Percentiles rank a stretch among this genome's conserved stretches.
phyloP scores from a whole-genome alignment of 1,284 basidiomycete species.

The Pyrrhoderma lamaoense region DNA sequence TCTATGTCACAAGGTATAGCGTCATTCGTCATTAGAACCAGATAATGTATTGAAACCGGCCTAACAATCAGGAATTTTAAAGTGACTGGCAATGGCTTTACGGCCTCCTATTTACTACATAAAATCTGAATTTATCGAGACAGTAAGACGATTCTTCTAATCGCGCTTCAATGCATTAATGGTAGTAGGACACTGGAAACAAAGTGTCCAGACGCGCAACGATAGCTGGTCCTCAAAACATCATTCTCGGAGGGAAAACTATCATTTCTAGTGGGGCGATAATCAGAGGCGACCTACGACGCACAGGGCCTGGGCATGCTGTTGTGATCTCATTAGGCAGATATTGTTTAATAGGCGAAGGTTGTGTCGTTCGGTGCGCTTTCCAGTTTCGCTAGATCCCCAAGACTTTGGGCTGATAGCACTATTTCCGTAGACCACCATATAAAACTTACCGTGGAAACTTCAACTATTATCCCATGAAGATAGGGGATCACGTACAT shows the following conservation, averaged over 20 bases:
- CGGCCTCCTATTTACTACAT: conserved; percentile 21
- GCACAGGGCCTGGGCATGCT: conserved; percentile 80
- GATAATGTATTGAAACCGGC: no score
- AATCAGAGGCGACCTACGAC: conserved; percentile 81
- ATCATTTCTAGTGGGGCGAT: conserved; percentile 88
- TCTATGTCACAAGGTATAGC: no score
- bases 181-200: conserved; percentile 61
- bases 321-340: conserved; percentile 90
- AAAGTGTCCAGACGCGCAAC: conserved; percentile 90
- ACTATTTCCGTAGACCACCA: conserved; percentile 48
- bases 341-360: conserved; percentile 88
- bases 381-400: not conserved
- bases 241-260: conserved; percentile 95
- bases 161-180: not conserved
- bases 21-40: no score
- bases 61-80: no score
- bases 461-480: conserved; percentile 98
- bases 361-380: conserved; percentile 77
- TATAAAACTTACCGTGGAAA: conserved; percentile 87
- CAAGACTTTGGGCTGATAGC: not conserved
- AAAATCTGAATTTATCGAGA: conserved; percentile 29
- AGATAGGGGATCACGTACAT: conserved; percentile 91
- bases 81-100: no score
- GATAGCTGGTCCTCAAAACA: conserved; percentile 95
- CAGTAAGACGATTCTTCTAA: conserved; percentile 19